Percentiles rank a stretch among this genome's conserved stretches.
Evolutionary conservation across 192 early-diverging fungal species (phyloP).

Genomic region (Physocladia obscura): DNA sequence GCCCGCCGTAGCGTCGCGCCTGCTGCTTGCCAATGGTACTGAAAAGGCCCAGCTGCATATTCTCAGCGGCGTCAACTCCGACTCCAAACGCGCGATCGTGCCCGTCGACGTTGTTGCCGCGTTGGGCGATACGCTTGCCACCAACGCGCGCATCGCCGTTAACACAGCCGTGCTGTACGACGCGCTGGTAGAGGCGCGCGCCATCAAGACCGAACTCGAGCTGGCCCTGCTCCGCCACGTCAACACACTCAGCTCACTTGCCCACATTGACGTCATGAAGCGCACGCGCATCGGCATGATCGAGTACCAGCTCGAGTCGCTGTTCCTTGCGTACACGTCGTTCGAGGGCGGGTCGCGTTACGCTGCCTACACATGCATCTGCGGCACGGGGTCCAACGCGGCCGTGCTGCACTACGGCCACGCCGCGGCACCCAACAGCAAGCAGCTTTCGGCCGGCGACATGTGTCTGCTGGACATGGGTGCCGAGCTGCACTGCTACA

Average conservation of each 20-base stretch:
- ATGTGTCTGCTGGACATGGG: conserved; percentile 61
- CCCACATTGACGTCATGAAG: conserved; percentile 78
- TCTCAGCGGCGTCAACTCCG: conserved; percentile 15
- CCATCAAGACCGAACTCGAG: conserved; percentile 61
- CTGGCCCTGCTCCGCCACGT: conserved; percentile 75
- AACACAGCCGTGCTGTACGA: conserved; percentile 23
- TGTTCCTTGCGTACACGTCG: conserved; percentile 74
- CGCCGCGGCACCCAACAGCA: conserved; percentile 21
- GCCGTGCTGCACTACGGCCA: conserved; percentile 81
- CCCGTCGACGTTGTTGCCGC: neutral
- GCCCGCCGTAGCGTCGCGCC: conserved; percentile 37
- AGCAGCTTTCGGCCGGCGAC: conserved; percentile 29
- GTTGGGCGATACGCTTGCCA: neutral
- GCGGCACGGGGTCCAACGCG: conserved; percentile 73
- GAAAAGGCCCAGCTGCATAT: conserved; percentile 1
- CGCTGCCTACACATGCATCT: conserved; percentile 78
- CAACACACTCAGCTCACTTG: conserved; percentile 70
- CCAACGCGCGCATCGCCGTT: conserved; percentile 12
- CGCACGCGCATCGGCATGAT: conserved; percentile 55
- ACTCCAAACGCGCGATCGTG: conserved; percentile 11
- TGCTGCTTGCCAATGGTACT: neutral
- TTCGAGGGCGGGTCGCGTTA: conserved; percentile 59
- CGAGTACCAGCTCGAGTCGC: conserved; percentile 75
- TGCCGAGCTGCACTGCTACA: conserved; percentile 76
- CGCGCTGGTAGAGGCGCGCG: conserved; percentile 68